phyloP scores from a whole-genome alignment of 768 basidiomycete genomes.

The Psilocybe cubensis region DNA sequence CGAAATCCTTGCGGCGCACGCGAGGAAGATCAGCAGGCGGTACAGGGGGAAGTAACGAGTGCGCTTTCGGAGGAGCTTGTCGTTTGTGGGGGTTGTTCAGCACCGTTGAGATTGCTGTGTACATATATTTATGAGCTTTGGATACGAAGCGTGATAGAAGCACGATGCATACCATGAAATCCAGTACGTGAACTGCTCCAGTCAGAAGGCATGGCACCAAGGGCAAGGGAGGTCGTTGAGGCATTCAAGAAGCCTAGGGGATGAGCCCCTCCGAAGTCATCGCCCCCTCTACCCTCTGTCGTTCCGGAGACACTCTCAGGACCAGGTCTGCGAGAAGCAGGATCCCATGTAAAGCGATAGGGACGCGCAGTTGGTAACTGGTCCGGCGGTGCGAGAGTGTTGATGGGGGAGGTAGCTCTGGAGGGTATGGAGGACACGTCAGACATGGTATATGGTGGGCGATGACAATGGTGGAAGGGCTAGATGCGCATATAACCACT shows the following conservation, averaged over 20 bases:
- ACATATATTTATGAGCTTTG: neutral
- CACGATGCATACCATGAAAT: conserved; percentile 72
- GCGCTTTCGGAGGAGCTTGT: conserved; percentile 86
- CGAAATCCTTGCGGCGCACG: conserved; percentile 83
- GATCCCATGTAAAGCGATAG: conserved; percentile 81
- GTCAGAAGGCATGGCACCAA: conserved; percentile 56
- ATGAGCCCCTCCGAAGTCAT: conserved; percentile 62
- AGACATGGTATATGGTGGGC: conserved; percentile 38
- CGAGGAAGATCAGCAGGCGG: conserved; percentile 78
- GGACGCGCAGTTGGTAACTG: conserved; percentile 51
- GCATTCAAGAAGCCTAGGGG: conserved; percentile 52
- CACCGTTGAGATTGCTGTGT: conserved; percentile 88
- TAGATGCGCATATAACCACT: conserved; percentile 13
- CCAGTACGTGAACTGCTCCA: conserved; percentile 87
- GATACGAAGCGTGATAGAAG: neutral
- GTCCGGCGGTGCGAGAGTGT: conserved; percentile 35
- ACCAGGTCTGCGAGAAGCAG: conserved; percentile 54
- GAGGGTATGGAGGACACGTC: conserved; percentile 57
- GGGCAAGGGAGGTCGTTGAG: conserved; percentile 50
- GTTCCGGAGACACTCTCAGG: conserved; percentile 79
- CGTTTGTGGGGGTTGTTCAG: conserved; percentile 88
- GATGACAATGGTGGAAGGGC: neutral
- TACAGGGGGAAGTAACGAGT: conserved; percentile 75
- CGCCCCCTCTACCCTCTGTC: conserved; percentile 63
- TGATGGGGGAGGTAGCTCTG: conserved; percentile 59